Evolutionary conservation across 2,329 filamentous ascomycete genomes (phyloP), one percentile per base, ranked within the genome.

Genomic region (Chrysoporthe austroafricana): DNA sequence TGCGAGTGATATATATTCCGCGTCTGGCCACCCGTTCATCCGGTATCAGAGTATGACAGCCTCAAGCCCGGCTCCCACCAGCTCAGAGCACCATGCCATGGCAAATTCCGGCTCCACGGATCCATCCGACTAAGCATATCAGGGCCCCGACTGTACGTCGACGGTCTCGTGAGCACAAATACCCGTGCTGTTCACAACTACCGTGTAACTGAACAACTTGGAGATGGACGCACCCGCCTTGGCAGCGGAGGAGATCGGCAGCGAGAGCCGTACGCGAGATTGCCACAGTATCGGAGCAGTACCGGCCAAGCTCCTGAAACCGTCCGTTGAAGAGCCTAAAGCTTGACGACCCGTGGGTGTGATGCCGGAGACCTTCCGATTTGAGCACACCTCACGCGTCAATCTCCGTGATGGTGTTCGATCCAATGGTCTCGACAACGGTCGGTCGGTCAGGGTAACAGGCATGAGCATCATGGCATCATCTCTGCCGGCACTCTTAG

Each of bases 191-290:
- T 39, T 39, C 36, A 9, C 36, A 39, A 9, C 36, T 39, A 39
- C 36, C 9, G 9, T 39, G 36, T 26, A 9, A 39, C 9, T 39
- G 9, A 9, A 39, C 36, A 39, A 44, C 4, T 21, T 44, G 16
- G n/a, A 13, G 39, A 44, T 32, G 39, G 57, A 32, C 8, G 21
- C 39, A 54, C 16, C n/a, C n/a, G 3, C 36, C 36, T 21, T 32
- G 26, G 21, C 50, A 34, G 39, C 21, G 39, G 57, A n/a, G 57
- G 4, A 43, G 57, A 26, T 60, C 57, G 39, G 57, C 39, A 60
- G 39, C n/a, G n/a, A 11, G 39, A 60, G 50, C 36, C 44, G 50
- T 62, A 64, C 36, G 66, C 62, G 58, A 58, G 57, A 68, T 58
- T 62, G 26, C 26, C 26, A 26, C 26, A 26, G 26, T 26, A 50